phyloP scores from a whole-genome alignment of 768 basidiomycete species.

The Candolleomyces eurysporus region DNA sequence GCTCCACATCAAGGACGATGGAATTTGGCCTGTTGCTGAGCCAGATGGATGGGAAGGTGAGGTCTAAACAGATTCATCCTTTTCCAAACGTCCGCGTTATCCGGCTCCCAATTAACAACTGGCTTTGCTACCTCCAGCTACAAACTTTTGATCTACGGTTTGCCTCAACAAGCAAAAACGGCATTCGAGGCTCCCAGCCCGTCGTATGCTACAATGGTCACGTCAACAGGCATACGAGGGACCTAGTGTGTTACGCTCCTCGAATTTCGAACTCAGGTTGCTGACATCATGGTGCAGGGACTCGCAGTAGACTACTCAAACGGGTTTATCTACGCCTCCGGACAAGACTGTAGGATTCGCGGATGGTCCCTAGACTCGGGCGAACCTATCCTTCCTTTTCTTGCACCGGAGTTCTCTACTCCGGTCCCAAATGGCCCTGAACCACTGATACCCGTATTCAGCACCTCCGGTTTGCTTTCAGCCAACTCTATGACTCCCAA shows the following conservation, averaged over 20 bases:
- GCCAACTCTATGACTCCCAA: neutral
- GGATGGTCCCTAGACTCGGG: slow-evolving; percentile 69
- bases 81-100: neutral
- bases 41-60: slow-evolving; percentile 60
- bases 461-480: slow-evolving; percentile 59
- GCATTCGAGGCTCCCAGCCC: slow-evolving; percentile 33
- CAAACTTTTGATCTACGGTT: slow-evolving; percentile 65
- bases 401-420: neutral
- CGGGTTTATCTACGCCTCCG: slow-evolving; percentile 65
- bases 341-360: slow-evolving; percentile 61
- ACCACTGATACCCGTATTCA: slow-evolving; percentile 30
- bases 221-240: slow-evolving; percentile 49
- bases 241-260: slow-evolving; percentile 42
- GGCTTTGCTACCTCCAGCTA: slow-evolving; percentile 36
- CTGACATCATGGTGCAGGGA: slow-evolving; percentile 41
- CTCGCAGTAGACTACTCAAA: slow-evolving; percentile 55
- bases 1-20: neutral
- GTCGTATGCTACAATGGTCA: slow-evolving; percentile 51
- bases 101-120: neutral
- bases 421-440: neutral
- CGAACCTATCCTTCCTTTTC: slow-evolving; percentile 27
- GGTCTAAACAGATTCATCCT: slow-evolving; percentile 13
- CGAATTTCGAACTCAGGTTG: neutral
- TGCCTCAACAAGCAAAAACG: slow-evolving; percentile 19
- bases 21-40: slow-evolving; percentile 43